Conservation (phyloP, 495 filamentous ascomycete species). For the Tuber indicum region DNA sequence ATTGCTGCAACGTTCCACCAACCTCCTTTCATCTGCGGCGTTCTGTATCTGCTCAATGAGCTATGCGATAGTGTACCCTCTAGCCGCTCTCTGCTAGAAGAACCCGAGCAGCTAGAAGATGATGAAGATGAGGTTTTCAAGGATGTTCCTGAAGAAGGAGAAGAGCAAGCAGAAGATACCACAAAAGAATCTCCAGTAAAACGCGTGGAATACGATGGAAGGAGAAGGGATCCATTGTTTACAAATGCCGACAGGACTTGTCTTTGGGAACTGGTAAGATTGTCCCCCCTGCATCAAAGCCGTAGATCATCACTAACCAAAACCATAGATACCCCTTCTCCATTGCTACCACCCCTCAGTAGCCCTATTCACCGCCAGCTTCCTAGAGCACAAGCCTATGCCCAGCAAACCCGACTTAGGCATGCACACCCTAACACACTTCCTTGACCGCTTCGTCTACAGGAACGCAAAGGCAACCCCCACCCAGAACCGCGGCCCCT, state of each 20-base stretch:
- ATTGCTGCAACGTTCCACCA: slow-evolving; percentile 74
- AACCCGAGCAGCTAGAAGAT: slow-evolving; percentile 65
- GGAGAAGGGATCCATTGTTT: slow-evolving; percentile 84
- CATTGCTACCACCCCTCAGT: slow-evolving; percentile 91
- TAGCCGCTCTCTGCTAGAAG: slow-evolving; percentile 63
- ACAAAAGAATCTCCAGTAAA: slow-evolving; percentile 10
- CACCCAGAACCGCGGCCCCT: slow-evolving; percentile 58
- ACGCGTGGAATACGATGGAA: slow-evolving; percentile 61
- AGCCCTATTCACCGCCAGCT: slow-evolving; percentile 67
- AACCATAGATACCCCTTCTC: slow-evolving; percentile 57
- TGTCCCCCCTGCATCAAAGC: neutral
- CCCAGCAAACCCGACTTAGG: slow-evolving; percentile 82
- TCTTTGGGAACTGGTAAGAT: slow-evolving; percentile 78
- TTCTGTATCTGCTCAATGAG: slow-evolving; percentile 79
- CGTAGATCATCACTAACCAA: slow-evolving; percentile 10
- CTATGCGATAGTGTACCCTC: slow-evolving; percentile 68
- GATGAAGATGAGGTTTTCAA: slow-evolving; percentile 58
- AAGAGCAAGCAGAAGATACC: slow-evolving; percentile 26
- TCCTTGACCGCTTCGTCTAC: slow-evolving; percentile 96
- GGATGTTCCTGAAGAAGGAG: slow-evolving; percentile 58
- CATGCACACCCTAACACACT: slow-evolving; percentile 81
- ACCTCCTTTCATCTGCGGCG: slow-evolving; percentile 82
- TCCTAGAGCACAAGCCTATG: slow-evolving; percentile 60
- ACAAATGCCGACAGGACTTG: slow-evolving; percentile 84
- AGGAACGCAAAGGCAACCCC: slow-evolving; percentile 70